phyloP scores from a whole-genome alignment of 257 asterid genomes.

The Solanum piurae region DNA sequence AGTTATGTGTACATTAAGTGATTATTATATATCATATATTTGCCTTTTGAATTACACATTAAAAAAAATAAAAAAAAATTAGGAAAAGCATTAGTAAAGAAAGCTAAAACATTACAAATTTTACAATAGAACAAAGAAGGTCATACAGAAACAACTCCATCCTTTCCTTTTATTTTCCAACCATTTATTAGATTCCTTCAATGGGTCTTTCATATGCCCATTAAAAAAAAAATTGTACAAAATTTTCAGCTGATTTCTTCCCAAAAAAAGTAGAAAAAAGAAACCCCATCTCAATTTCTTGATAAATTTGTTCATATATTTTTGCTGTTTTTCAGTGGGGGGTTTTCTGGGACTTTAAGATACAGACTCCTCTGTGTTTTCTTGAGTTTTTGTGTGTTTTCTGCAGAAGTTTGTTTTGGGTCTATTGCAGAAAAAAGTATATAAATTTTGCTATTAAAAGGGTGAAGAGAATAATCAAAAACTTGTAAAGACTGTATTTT shows the following conservation, averaged over 20 bases:
- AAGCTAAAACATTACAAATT: slow-evolving; percentile 44
- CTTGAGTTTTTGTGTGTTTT: slow-evolving; percentile 12
- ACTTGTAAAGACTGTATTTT: slow-evolving; percentile 6
- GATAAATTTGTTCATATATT: slow-evolving; percentile 23
- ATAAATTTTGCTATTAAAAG: slow-evolving; percentile 16
- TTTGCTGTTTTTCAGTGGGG: slow-evolving; percentile 36
- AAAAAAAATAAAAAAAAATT: background rate
- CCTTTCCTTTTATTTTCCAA: slow-evolving; percentile 38
- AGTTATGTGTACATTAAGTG: background rate
- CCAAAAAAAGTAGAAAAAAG: background rate
- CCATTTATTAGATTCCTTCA: slow-evolving; percentile 77
- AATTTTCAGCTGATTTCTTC: slow-evolving; percentile 8
- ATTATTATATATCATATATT: background rate
- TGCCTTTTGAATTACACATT: background rate
- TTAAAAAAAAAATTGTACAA: slow-evolving; percentile 44
- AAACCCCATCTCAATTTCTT: slow-evolving; percentile 29
- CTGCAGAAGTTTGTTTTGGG: background rate
- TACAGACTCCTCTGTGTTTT: background rate
- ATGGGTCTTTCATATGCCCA: slow-evolving; percentile 37
- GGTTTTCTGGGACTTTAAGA: slow-evolving; percentile 42
- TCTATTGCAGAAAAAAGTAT: slow-evolving; percentile 11
- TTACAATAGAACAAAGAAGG: slow-evolving; percentile 28
- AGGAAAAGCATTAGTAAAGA: background rate
- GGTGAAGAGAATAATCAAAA: slow-evolving; percentile 24
- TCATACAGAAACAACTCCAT: slow-evolving; percentile 41